Percentiles rank a stretch among this genome's conserved stretches.
Evolutionary conservation across 179 eudicot genomes (phyloP).

Genomic region (Spinacia oleracea): DNA sequence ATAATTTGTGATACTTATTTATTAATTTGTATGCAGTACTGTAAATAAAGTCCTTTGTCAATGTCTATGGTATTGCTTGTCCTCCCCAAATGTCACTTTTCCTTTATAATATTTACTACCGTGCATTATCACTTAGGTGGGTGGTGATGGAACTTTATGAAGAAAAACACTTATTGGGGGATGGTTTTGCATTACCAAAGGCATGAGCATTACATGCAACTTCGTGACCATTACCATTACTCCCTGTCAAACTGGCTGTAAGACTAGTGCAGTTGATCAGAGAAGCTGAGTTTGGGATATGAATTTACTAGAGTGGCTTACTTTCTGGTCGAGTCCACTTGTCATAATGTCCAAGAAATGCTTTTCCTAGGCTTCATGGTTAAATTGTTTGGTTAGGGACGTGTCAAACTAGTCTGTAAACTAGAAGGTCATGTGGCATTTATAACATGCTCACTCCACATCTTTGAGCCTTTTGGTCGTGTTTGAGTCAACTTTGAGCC

Average conservation of each 20-base stretch:
- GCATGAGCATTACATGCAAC: too few species aligned
- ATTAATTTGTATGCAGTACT: too few species aligned
- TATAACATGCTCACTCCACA: slow-evolving; percentile 2
- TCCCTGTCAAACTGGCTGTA: background rate
- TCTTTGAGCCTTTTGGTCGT: background rate
- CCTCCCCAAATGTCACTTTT: background rate
- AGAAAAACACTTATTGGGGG: background rate
- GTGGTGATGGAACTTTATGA: background rate
- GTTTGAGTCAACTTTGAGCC: background rate
- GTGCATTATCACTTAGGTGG: background rate
- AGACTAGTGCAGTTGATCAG: background rate
- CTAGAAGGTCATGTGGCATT: background rate
- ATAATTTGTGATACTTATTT: too few species aligned
- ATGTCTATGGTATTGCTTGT: background rate
- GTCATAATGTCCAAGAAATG: background rate
- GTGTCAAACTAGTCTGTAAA: background rate
- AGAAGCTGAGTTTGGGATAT: slow-evolving; percentile 1
- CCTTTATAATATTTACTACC: background rate
- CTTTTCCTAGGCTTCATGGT: background rate
- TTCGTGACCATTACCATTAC: background rate
- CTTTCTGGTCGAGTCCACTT: background rate
- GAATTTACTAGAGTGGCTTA: background rate
- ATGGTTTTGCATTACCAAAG: too few species aligned
- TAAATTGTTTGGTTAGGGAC: background rate
- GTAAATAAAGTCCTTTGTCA: background rate